Conservation (phyloP, 1,284 basidiomycete species). For the Ceratobasidium sp. region DNA sequence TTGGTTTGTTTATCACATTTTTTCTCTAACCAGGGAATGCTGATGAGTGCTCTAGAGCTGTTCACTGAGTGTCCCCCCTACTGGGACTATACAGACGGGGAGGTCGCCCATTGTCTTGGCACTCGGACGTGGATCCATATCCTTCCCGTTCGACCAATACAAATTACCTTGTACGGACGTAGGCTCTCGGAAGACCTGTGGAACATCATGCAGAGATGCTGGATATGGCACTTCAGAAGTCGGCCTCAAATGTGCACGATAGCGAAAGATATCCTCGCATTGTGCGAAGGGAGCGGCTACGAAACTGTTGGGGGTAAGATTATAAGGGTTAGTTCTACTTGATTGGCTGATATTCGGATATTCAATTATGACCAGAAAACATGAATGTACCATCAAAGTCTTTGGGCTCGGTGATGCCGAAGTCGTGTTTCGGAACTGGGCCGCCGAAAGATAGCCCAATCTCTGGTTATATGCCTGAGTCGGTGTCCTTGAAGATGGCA, state of each 20-base stretch:
- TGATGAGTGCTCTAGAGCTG: not conserved
- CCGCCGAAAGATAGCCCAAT: not conserved
- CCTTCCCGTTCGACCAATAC: conserved; percentile 14
- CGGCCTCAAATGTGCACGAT: not conserved
- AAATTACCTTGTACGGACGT: not conserved
- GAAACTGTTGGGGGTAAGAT: not conserved
- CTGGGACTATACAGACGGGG: not conserved
- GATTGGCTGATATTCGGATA: not conserved
- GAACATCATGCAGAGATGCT: conserved; percentile 14
- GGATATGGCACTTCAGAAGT: not conserved
- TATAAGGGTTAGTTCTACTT: not conserved
- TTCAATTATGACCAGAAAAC: too few relatives aligned
- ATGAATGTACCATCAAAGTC: too few relatives aligned
- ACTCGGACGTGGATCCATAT: too few relatives aligned
- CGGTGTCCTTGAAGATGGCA: not conserved
- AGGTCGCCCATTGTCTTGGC: too few relatives aligned
- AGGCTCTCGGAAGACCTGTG: conserved; percentile 30
- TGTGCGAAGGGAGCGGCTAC: not conserved
- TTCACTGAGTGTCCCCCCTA: conserved; percentile 21
- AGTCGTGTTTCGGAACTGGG: too few relatives aligned
- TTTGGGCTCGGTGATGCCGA: too few relatives aligned
- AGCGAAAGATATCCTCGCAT: not conserved
- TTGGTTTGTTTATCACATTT: not conserved
- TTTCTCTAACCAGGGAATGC: not conserved
- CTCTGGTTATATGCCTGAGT: conserved; percentile 10